A percentile compares a stretch with the other conserved stretches of the same genome.
These are phyloP conservation scores for Plantago major DNA, from an alignment of 257 asterid genomes.

Conservation along the genomic window DNA sequence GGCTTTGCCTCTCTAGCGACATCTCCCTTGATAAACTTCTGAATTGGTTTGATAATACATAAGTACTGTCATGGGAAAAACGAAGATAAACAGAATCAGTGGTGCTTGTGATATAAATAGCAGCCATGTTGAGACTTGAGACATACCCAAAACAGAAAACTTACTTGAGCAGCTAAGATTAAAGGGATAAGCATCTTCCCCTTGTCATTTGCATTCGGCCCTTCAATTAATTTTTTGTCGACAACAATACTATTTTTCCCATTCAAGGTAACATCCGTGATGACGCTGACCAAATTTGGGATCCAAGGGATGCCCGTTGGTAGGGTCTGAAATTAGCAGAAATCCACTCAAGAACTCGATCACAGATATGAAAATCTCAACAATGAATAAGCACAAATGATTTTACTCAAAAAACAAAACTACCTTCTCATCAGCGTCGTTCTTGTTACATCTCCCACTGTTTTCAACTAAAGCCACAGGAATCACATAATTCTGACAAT, in stretches of 20 bases:
- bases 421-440: conserved; percentile 88
- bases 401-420: neutral
- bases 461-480: conserved; percentile 95
- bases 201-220: conserved; percentile 75
- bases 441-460: conserved; percentile 93
- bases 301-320: conserved; percentile 84
- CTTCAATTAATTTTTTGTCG: conserved; percentile 79
- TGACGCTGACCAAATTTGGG: conserved; percentile 58
- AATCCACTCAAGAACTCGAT: neutral
- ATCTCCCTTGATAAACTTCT: conserved; percentile 57
- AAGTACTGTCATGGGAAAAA: conserved; percentile 49
- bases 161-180: conserved; percentile 71
- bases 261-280: conserved; percentile 58
- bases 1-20: conserved; percentile 44
- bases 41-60: conserved; percentile 57
- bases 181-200: conserved; percentile 76
- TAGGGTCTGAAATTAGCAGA: conserved; percentile 52
- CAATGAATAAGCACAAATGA: neutral
- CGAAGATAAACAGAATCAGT: conserved; percentile 1
- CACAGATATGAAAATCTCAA: neutral
- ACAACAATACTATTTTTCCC: conserved; percentile 63
- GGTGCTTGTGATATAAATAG: neutral
- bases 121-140: neutral
- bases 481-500: conserved; percentile 46
- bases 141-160: conserved; percentile 11